Conservation (phyloP, 768 basidiomycete genomes). For the Boletus reticuloceps region DNA sequence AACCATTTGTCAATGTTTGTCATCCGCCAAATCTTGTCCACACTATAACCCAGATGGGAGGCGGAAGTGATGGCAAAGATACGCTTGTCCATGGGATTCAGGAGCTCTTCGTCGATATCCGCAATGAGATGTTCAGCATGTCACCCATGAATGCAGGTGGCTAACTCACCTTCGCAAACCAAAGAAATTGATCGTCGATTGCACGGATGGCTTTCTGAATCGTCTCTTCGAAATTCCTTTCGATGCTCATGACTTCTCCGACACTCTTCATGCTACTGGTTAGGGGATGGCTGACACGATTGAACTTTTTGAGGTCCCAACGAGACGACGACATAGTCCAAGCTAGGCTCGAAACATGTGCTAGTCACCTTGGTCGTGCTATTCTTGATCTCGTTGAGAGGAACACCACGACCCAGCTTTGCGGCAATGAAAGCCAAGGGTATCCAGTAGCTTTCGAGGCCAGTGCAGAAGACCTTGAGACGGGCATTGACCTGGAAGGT, state of each 20-base stretch:
- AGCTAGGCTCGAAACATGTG: slow-evolving; percentile 96
- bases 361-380: slow-evolving; percentile 94
- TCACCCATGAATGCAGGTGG: not conserved
- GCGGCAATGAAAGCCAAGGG: slow-evolving; percentile 98
- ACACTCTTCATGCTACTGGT: too few species aligned
- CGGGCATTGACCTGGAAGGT: slow-evolving; percentile 80
- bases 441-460: slow-evolving; percentile 99
- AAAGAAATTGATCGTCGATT: slow-evolving; percentile 92
- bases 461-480: slow-evolving; percentile 90
- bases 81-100: slow-evolving; percentile 95
- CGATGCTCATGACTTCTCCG: slow-evolving; percentile 99
- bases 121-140: slow-evolving; percentile 52
- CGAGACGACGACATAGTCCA: slow-evolving; percentile 96
- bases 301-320: slow-evolving; percentile 99
- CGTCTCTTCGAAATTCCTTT: slow-evolving; percentile 97
- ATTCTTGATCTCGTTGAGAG: slow-evolving; percentile 97
- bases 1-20: slow-evolving; percentile 99
- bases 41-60: slow-evolving; percentile 80
- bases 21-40: slow-evolving; percentile 97
- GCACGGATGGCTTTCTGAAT: slow-evolving; percentile 97
- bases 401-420: slow-evolving; percentile 95
- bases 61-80: slow-evolving; percentile 95
- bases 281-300: slow-evolving; percentile 82
- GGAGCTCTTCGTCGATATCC: slow-evolving; percentile 88
- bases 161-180: slow-evolving; percentile 76